Base-by-base conservation (phyloP, 352 stramenopile genomes). In the Phytophthora cryptogea region DNA sequence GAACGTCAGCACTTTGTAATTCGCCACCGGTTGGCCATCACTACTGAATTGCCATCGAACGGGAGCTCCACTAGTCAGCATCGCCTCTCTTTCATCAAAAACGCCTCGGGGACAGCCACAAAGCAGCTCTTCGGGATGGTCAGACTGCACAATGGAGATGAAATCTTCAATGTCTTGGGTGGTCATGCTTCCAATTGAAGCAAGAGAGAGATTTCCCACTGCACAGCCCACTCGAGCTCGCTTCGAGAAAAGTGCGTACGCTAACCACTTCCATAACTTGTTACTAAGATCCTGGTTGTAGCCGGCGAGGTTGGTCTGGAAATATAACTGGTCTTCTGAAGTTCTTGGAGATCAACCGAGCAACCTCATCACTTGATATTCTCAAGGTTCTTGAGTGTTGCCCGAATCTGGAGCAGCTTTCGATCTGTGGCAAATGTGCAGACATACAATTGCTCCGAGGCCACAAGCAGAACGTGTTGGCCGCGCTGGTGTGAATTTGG, bases 181-280 rank as follows among this genome's bases (percentile, higher is more conserved):
- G 30, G 16, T 45, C 5, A 54, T 41, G 13, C 27, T 33, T 23
- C 54, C 48, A 5, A 66, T 39, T 42, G 44, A 26, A 17, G 28
- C 49, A 1, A 66, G 10, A 16, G 23, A 30, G 8, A 56, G 14
- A n/a, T 11, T 43, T 23, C 54, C 27, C 16, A 59, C n/a, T 4
- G 33, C 7, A 11, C 33, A 59, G 28, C 26, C 50, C 2, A 28
- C 26, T 7, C 57, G 41, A 11, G 57, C 57, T 49, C 57, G 32
- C 10, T 66, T 54, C 10, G 57, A 59, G 8, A 59, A 66, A 5
- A 54, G 26, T 4, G 30, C 57, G 8, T 66, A 59, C 0, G 57
- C 57, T 0, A 66, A 4, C 57, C 57, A 66, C 20, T 49, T 54
- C 41, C 48, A 66, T n/a, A n/a, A n/a, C n/a, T n/a, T n/a, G n/a